phyloP scores from a whole-genome alignment of 495 filamentous ascomycete genomes.

The Penicillium pancosmium region DNA sequence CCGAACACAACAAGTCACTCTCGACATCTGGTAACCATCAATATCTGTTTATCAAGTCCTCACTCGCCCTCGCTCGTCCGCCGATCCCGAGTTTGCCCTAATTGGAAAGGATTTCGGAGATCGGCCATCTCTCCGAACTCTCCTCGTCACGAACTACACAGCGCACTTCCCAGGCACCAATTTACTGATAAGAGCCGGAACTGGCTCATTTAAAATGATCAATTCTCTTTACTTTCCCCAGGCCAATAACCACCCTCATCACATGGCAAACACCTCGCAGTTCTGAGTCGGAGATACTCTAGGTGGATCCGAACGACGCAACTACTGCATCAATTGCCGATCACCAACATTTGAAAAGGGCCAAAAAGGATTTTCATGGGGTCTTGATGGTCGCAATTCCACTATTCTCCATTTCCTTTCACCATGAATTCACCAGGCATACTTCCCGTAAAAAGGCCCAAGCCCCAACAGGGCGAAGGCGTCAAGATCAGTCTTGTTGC shows the following conservation, averaged over 20 bases:
- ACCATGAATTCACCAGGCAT: background rate
- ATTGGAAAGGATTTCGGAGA: background rate
- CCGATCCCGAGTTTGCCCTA: background rate
- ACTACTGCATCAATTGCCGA: constrained; percentile 1
- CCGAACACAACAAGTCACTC: too few relatives aligned
- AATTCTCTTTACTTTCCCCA: background rate
- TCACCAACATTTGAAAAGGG: background rate
- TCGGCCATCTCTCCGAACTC: constrained; percentile 16
- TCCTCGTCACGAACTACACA: too few relatives aligned
- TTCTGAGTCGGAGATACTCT: background rate
- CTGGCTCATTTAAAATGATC: background rate
- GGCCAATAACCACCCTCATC: background rate
- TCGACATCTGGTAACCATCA: too few relatives aligned
- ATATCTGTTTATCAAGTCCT: too few relatives aligned
- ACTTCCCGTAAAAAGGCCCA: background rate
- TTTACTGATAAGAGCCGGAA: too few relatives aligned
- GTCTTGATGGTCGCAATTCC: background rate
- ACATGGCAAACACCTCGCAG: background rate
- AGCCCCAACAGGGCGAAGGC: constrained; percentile 1
- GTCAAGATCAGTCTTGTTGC: constrained; percentile 11
- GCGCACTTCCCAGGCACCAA: too few relatives aligned
- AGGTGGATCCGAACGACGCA: background rate
- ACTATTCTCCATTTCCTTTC: background rate
- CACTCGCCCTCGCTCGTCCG: too few relatives aligned
- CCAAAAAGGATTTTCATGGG: background rate